Evolutionary conservation across 179 eudicot genomes (phyloP).

Genomic region (Pouteria campechiana): DNA sequence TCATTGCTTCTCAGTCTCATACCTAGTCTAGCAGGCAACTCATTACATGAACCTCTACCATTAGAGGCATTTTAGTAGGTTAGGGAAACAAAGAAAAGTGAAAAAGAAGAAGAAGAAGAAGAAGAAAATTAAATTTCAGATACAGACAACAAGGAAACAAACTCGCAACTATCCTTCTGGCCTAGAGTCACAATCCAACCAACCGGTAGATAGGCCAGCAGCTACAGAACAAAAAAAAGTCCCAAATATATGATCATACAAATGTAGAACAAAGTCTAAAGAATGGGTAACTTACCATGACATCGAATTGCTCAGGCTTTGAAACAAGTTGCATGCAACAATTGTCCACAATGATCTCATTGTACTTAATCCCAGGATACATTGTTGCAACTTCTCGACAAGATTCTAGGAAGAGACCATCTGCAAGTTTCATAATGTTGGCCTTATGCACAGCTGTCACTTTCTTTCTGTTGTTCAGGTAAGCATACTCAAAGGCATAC

Average conservation of each 20-base stretch:
- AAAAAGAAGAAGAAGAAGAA: too few species aligned
- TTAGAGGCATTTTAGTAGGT: too few species aligned
- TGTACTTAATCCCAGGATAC: constrained; percentile 71
- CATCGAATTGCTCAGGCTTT: constrained; percentile 97
- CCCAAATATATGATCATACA: not conserved
- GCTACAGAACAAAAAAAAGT: constrained; percentile 4
- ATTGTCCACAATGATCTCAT: constrained; percentile 87
- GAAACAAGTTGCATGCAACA: constrained; percentile 99
- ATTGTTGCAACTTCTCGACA: constrained; percentile 67
- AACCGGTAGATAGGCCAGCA: too few species aligned
- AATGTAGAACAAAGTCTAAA: too few species aligned
- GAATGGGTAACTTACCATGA: constrained; percentile 77
- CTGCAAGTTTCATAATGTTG: constrained; percentile 92
- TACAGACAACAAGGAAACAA: too few species aligned
- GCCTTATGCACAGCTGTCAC: constrained; percentile 96
- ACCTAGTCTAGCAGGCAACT: too few species aligned
- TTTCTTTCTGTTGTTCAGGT: constrained; percentile 78
- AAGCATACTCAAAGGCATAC: constrained; percentile 88
- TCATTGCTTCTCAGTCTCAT: too few species aligned
- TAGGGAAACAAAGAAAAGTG: too few species aligned
- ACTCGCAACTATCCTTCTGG: too few species aligned
- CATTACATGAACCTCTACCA: too few species aligned
- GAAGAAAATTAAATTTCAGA: too few species aligned
- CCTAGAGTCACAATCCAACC: too few species aligned
- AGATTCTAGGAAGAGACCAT: constrained; percentile 84